A percentile compares a stretch with the other conserved stretches of the same genome.
Conservation (phyloP, 2,329 filamentous ascomycete species). For the Aspergillus terreus region DNA sequence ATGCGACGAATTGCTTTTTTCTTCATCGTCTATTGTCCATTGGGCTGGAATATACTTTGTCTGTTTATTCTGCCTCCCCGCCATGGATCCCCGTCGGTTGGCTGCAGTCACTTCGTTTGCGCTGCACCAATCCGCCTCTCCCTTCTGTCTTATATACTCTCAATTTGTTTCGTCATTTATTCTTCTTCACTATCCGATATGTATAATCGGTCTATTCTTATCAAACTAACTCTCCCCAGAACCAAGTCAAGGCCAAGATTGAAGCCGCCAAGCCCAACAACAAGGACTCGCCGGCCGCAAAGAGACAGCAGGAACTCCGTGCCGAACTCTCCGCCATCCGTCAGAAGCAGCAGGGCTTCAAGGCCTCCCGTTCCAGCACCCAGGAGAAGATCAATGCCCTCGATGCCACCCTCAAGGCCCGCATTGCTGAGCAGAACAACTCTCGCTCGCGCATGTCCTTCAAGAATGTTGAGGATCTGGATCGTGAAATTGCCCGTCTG, state of each 20-base stretch:
- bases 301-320: slow-evolving; percentile 82
- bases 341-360: slow-evolving; percentile 81
- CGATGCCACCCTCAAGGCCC: slow-evolving; percentile 81
- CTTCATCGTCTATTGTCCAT: slow-evolving; percentile 1
- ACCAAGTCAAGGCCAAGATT: slow-evolving; percentile 81
- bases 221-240: slow-evolving; percentile 56
- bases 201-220: slow-evolving; percentile 1
- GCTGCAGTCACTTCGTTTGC: background rate
- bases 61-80: background rate
- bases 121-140: background rate
- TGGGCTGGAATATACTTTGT: background rate
- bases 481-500: slow-evolving; percentile 73
- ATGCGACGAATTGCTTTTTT: slow-evolving; percentile 3
- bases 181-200: background rate
- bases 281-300: slow-evolving; percentile 72
- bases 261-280: slow-evolving; percentile 78
- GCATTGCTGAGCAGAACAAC: slow-evolving; percentile 81
- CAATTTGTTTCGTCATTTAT: background rate
- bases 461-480: slow-evolving; percentile 85
- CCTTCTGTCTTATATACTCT: background rate
- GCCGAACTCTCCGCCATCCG: slow-evolving; percentile 79
- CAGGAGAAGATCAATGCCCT: slow-evolving; percentile 90
- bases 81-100: background rate
- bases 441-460: slow-evolving; percentile 76
- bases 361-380: slow-evolving; percentile 72